Conservation (phyloP, 2,329 filamentous ascomycete species). For the Fusarium buharicum region DNA sequence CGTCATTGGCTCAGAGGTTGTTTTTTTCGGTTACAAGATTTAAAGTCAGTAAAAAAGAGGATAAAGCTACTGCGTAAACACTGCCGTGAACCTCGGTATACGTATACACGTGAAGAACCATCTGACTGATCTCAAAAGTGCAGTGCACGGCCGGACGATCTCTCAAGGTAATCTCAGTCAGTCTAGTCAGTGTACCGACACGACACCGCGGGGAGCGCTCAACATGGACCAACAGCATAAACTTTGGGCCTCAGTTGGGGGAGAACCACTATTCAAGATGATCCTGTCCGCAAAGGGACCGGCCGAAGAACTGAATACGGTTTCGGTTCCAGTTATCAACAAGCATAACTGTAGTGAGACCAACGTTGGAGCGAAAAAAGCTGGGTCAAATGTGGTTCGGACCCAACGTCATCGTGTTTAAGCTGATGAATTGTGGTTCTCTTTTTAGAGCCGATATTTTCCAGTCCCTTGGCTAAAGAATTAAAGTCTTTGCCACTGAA, state of each 20-base stretch:
- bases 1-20: constrained; percentile 17
- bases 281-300: constrained; percentile 26
- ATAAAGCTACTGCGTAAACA: neutral
- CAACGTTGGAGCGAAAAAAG: neutral
- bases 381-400: neutral
- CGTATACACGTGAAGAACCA: neutral
- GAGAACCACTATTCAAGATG: constrained; percentile 15
- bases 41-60: neutral
- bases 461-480: too few species aligned
- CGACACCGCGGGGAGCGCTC: constrained; percentile 22
- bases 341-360: neutral
- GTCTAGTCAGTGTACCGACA: too few species aligned
- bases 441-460: neutral
- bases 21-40: constrained; percentile 4
- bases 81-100: neutral
- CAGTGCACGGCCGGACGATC: constrained; percentile 27
- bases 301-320: constrained; percentile 10
- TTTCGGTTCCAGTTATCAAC: constrained; percentile 13
- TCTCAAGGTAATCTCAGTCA: constrained; percentile 16
- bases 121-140: neutral
- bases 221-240: constrained; percentile 9
- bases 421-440: neutral
- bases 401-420: neutral
- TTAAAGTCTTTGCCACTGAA: neutral
- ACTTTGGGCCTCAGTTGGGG: neutral